Base-by-base conservation (phyloP, 345 rosid species). In the Acer saccharum region DNA sequence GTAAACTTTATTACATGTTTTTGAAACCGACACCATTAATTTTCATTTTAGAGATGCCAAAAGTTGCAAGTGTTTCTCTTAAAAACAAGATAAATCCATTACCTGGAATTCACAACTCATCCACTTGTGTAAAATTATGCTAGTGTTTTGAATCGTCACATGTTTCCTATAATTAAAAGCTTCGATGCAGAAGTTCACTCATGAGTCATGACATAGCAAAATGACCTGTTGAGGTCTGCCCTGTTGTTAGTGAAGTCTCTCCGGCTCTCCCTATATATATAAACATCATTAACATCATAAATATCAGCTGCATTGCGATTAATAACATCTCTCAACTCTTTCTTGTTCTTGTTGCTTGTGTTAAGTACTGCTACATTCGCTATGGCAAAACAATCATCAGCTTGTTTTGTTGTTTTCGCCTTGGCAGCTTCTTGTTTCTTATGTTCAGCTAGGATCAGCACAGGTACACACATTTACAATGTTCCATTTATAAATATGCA, bases 371-470 rank as follows among this genome's bases (percentile, higher is more conserved):
- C 32, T 17, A 65, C 7, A 65, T 7, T 65, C n/a, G 17, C n/a
- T 27, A 29, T 65, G 68, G 20, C 68, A 65, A 65, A 65, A 65
- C 41, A 65, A 32, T 32, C 68, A 13, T 32, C n/a, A 65, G 68
- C 43, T 65, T 18, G 32, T 32, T 70, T 54, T 43, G 46, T 52
- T 16, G 18, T 16, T 70, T 27, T 70, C 13, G 61, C 23, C 27
- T 70, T 52, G 12, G 16, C 46, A 35, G 39, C 43, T 16, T 69
- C n/a, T 52, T 57, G 50, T 21, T 65, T 71, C 17, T 65, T 72
- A 48, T 72, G 65, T 41, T 72, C 32, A 41, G 66, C 65, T 41
- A 20, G 13, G 17, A 72, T 60, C 64, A n/a, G 65, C 52, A 58
- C 54, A 20, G 55, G 66, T 20, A 57, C 65, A 55, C 10, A 35